A percentile compares a stretch with the other conserved stretches of the same genome.
phyloP scores from a whole-genome alignment of 306 rosid genomes.

The Hippophae rhamnoides region DNA sequence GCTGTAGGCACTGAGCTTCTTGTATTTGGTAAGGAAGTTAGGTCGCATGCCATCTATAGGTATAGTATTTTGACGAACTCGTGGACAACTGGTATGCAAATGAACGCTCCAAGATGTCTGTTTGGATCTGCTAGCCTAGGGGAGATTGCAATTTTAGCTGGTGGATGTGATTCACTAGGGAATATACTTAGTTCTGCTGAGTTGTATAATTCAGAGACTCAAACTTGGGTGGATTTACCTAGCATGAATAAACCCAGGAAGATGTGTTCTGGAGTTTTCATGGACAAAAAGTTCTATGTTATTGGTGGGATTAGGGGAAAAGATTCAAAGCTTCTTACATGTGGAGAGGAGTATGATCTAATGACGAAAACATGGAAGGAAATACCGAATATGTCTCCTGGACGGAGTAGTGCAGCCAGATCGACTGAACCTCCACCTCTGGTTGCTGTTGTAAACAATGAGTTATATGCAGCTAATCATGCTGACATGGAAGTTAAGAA shows the following conservation, averaged over 20 bases:
- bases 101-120: constrained; percentile 85
- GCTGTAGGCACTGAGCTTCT: constrained; percentile 97
- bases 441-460: constrained; percentile 75
- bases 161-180: constrained; percentile 82
- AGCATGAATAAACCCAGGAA: constrained; percentile 70
- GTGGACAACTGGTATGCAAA: constrained; percentile 67
- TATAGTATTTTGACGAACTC: constrained; percentile 85
- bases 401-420: constrained; percentile 34
- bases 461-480: constrained; percentile 75
- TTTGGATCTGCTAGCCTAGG: constrained; percentile 88
- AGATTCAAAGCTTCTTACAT: constrained; percentile 51
- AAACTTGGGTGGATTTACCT: constrained; percentile 63
- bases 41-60: constrained; percentile 57
- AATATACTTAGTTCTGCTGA: constrained; percentile 65
- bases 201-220: constrained; percentile 71
- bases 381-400: constrained; percentile 85
- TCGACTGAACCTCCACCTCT: constrained; percentile 83
- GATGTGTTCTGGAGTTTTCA: constrained; percentile 88
- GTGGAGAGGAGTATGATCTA: constrained; percentile 79
- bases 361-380: constrained; percentile 60
- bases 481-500: constrained; percentile 82
- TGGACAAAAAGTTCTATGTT: constrained; percentile 72
- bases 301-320: constrained; percentile 82
- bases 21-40: constrained; percentile 71
- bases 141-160: constrained; percentile 88